These are phyloP conservation scores for Rhododendron ferrugineum DNA, from an alignment of 148 eudicot genomes.

Conservation along the genomic window DNA sequence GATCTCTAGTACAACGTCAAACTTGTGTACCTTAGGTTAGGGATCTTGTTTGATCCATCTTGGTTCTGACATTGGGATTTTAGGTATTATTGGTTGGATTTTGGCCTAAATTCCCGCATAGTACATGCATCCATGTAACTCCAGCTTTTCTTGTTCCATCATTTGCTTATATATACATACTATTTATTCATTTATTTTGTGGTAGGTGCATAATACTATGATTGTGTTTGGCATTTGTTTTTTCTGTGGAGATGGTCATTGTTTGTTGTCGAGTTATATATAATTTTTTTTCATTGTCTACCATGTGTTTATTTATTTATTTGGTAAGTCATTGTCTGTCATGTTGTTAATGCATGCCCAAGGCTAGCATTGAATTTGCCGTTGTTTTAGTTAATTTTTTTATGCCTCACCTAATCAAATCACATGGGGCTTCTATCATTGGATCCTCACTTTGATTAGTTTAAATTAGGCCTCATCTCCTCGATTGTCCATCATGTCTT, in stretches of 20 bases:
- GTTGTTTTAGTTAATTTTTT: slow-evolving; percentile 2
- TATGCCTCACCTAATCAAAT: slow-evolving; percentile 20
- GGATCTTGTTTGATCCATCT: background rate
- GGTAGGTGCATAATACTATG: slow-evolving; percentile 17
- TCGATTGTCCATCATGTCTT: slow-evolving; percentile 10
- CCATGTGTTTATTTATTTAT: slow-evolving; percentile 4
- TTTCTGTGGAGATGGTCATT: background rate
- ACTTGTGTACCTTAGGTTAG: background rate
- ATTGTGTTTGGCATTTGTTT: background rate
- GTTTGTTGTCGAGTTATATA: background rate
- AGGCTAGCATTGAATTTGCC: slow-evolving; percentile 13
- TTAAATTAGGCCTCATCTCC: slow-evolving; percentile 16
- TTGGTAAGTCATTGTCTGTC: slow-evolving; percentile 1
- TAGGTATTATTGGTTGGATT: slow-evolving; percentile 15
- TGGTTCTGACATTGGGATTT: background rate
- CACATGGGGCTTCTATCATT: slow-evolving; percentile 23
- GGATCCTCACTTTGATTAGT: slow-evolving; percentile 18
- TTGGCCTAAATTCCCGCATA: slow-evolving; percentile 13
- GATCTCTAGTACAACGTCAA: background rate
- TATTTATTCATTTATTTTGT: background rate
- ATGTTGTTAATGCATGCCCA: slow-evolving; percentile 34
- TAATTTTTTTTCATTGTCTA: background rate
- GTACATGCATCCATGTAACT: slow-evolving; percentile 14
- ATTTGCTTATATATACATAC: background rate
- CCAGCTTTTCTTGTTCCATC: background rate